Evolutionary conservation across 148 eudicot species (phyloP), one percentile per base, ranked within the genome.

Genomic region (Fagopyrum tataricum): DNA sequence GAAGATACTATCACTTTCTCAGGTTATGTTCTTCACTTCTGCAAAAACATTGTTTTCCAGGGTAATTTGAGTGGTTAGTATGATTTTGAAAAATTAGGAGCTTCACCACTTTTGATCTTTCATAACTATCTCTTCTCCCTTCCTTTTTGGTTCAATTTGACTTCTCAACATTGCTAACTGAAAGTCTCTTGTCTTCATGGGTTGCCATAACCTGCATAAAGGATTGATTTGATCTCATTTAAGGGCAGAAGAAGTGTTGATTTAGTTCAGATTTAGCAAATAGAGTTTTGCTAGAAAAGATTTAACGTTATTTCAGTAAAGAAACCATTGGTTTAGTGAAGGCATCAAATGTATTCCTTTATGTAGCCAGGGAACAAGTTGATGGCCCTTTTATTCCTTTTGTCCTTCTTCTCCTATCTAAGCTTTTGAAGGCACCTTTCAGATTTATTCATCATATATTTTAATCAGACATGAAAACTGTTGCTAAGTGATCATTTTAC

Each of bases 361-460:
- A 5, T 13, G 20, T 14, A 15, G 7, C 48, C 48, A 44, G 48
- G 48, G 48, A 52, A 52, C 21, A 18, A 52, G 20, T 15, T 15
- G 26, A 59, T 26, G 40, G 10, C 15, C 67, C 40, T 59, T 26
- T 59, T 9, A 14, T 59, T 59, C 15, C 67, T 21, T 26, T 59
- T 26, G 17, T 59, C 40, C 5, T 59, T 59, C 12, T 13, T 59
- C 41, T 12, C 4, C 41, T 59, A 59, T 26, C 67, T 18, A 62
- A 26, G 68, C 68, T 62, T 62, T 62, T 62, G n/a, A 15, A 64
- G 43, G 14, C 44, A 64, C 69, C 67, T 61, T 31, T 61, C 41
- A 61, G 14, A 40, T 12, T 26, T 61, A 9, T 61, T 10, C 67
- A 14, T 26, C 40, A 31, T 26, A 7, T 61, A 31, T 61, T 17